These are phyloP conservation scores for Candida pseudoglaebosa DNA, from an alignment of 805 yeast genomes.

Conservation along the genomic window DNA sequence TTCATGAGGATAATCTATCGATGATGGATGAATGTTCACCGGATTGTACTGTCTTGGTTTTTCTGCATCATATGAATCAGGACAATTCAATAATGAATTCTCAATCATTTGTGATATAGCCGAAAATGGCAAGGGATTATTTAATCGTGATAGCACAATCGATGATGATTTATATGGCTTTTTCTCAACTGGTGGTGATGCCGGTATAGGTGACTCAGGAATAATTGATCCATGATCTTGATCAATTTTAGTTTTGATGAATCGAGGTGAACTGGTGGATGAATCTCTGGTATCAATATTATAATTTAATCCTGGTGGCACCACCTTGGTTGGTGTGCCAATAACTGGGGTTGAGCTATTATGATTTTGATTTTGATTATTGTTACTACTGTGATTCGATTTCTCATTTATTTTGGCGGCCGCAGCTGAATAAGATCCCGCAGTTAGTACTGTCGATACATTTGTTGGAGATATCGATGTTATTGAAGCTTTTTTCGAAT, in stretches of 20 bases:
- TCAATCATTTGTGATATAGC: conserved; percentile 60
- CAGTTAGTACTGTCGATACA: conserved; percentile 11
- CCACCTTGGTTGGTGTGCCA: conserved; percentile 7
- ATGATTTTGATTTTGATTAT: neutral
- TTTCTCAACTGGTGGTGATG: neutral
- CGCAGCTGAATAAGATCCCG: conserved; percentile 4
- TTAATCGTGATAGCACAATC: conserved; percentile 40
- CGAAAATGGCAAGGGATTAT: conserved; percentile 50
- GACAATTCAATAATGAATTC: conserved; percentile 80
- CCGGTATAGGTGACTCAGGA: neutral
- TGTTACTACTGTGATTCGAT: neutral
- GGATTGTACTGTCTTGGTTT: conserved; percentile 76
- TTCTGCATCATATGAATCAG: conserved; percentile 90
- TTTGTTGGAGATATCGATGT: conserved; percentile 9
- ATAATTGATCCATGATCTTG: neutral
- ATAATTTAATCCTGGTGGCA: conserved; percentile 13
- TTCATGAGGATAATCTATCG: conserved; percentile 85
- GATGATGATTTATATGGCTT: conserved; percentile 13
- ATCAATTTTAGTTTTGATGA: conserved; percentile 4
- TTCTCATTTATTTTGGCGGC: conserved; percentile 2
- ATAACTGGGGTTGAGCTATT: conserved; percentile 2
- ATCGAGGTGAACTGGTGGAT: neutral
- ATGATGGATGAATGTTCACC: conserved; percentile 81
- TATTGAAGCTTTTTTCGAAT: conserved; percentile 4
- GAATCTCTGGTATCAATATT: conserved; percentile 7